These are phyloP conservation scores for Hypocrella siamensis DNA, from an alignment of 2,329 filamentous ascomycete genomes.

Conservation along the genomic window DNA sequence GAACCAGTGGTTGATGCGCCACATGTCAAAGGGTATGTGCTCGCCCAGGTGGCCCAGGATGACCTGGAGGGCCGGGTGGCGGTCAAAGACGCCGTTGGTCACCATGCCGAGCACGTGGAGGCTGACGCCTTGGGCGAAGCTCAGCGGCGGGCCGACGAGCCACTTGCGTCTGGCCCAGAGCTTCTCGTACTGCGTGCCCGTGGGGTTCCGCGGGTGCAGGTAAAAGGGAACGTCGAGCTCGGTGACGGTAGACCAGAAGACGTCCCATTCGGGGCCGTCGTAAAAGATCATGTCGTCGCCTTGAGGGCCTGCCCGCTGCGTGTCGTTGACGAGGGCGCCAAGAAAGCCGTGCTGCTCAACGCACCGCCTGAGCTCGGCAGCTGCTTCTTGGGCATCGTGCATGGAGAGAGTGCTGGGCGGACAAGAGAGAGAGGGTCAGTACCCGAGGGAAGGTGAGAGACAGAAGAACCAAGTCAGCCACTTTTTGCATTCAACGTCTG, in stretches of 20 bases:
- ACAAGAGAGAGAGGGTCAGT: too few relatives aligned
- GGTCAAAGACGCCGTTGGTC: constrained; percentile 33
- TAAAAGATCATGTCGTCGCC: constrained; percentile 50
- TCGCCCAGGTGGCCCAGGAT: constrained; percentile 33
- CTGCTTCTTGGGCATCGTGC: constrained; percentile 36
- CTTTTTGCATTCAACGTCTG: too few relatives aligned
- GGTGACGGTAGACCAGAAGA: constrained; percentile 42
- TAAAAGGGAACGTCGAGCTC: constrained; percentile 51
- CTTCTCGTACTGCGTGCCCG: constrained; percentile 38
- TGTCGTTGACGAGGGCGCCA: constrained; percentile 46
- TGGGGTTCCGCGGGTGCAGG: constrained; percentile 44
- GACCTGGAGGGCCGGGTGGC: constrained; percentile 27
- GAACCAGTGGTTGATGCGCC: constrained; percentile 38
- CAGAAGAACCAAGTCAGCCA: too few relatives aligned
- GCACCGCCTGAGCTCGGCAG: constrained; percentile 32
- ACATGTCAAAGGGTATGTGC: constrained; percentile 32
- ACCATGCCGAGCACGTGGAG: constrained; percentile 39
- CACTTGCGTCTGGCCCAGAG: constrained; percentile 42
- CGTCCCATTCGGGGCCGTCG: constrained; percentile 42
- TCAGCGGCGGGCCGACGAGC: constrained; percentile 42
- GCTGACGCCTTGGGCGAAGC: constrained; percentile 41
- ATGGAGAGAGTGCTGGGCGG: constrained; percentile 30
- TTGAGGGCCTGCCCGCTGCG: constrained; percentile 39
- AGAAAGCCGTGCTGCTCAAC: constrained; percentile 45
- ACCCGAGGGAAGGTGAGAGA: too few relatives aligned